These are phyloP conservation scores for Tricholoma hemisulphureum DNA, from an alignment of 768 basidiomycete species.

Conservation along the genomic window DNA sequence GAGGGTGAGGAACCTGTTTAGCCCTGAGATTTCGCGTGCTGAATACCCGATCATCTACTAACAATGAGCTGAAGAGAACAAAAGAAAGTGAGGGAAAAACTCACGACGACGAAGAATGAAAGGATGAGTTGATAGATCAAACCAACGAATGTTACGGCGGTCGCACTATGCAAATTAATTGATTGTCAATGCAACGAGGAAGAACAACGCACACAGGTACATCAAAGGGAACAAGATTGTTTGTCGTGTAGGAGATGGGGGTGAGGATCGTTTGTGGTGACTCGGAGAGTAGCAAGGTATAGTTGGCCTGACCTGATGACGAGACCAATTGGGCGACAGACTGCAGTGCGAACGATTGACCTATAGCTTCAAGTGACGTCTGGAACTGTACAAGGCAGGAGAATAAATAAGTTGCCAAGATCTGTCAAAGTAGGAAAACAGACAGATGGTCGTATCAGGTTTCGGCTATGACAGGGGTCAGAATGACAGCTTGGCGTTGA, in stretches of 20 bases:
- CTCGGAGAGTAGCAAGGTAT: conserved; percentile 35
- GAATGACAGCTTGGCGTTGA: conserved; percentile 5
- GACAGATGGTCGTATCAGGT: conserved; percentile 33
- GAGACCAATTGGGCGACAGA: conserved; percentile 20
- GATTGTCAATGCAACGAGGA: not conserved
- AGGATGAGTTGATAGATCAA: conserved; percentile 34
- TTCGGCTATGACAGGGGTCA: conserved; percentile 20
- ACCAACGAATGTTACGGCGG: conserved; percentile 37
- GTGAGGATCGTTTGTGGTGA: conserved; percentile 41
- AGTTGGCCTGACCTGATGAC: conserved; percentile 13
- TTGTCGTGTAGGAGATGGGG: conserved; percentile 25
- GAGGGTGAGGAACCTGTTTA: conserved; percentile 25
- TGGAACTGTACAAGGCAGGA: conserved; percentile 25
- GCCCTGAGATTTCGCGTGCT: conserved; percentile 33
- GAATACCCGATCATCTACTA: conserved; percentile 29
- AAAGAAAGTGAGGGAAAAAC: not conserved
- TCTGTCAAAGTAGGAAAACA: not conserved
- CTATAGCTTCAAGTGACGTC: conserved; percentile 33
- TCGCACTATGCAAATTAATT: conserved; percentile 24
- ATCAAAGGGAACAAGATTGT: conserved; percentile 49
- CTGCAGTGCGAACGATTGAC: conserved; percentile 27
- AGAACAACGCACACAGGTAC: conserved; percentile 37
- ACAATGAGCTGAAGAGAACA: not conserved
- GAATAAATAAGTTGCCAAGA: not conserved
- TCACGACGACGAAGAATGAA: conserved; percentile 28